Evolutionary conservation across 352 stramenopile species (phyloP), one percentile per base, ranked within the genome.

Genomic region (Globisporangium nodosum): DNA sequence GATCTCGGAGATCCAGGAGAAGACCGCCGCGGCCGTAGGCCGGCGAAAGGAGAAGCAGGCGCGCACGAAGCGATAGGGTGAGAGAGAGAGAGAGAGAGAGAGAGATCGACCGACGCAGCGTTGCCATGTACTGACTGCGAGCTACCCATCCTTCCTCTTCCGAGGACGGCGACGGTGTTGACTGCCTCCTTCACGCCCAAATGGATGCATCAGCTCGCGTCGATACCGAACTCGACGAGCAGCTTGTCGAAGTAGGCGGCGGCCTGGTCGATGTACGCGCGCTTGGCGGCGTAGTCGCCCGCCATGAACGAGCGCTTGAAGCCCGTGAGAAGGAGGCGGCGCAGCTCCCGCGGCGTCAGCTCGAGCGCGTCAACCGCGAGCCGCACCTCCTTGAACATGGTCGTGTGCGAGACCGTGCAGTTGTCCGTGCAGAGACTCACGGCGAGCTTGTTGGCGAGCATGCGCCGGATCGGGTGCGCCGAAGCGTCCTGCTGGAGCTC

Each of bases 231-330:
- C 68, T 95, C 73, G 35, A 60, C 57, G 49, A 84, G 75, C 15
- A 96, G 63, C 49, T 83, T 70, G 65, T 96, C 80, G 63, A 87
- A 96, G 69, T 94, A 96, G 56, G 87, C 76, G 58, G 95, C 94
- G 39, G 93, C 78, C 54, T 88, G 74, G 69, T 87, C 71, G 46
- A 87, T 92, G 70, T 96, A 96, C 39, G 71, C 71, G 48, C 85
- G 81, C 63, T 96, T 96, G 35, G 70, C 63, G 0, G 55, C 58
- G 65, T 95, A 95, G 48, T 87, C 78, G 55, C 79, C 80, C 0
- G 79, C 65, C 80, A 96, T 92, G 70, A 96, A 96, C 59, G 71
- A 76, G 24, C 81, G 77, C 67, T 94, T 94, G 52, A 96, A 96
- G 27, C 88, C 88, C 53, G 83, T 92, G 49, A 93, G 64, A 27